These are phyloP conservation scores for Ophiostoma fasciatum DNA, from an alignment of 2,329 filamentous ascomycete species.

Conservation along the genomic window DNA sequence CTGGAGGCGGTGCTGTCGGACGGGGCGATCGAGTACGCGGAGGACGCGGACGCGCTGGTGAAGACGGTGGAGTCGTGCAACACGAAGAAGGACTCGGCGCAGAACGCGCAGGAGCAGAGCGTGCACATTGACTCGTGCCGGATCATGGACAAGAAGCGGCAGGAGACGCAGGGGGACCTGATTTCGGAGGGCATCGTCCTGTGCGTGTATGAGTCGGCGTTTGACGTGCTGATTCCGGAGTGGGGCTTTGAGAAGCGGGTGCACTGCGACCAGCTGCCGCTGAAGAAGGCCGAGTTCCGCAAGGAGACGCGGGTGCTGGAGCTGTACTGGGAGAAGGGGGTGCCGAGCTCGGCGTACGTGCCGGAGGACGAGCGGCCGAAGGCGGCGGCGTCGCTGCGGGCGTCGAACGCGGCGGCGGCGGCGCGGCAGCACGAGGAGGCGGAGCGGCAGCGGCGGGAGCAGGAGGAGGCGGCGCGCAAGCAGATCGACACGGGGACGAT, in stretches of 20 bases:
- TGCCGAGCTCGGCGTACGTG: slow-evolving; percentile 88
- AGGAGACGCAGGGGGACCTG: slow-evolving; percentile 76
- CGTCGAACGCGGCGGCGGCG: slow-evolving; percentile 60
- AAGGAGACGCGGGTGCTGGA: slow-evolving; percentile 91
- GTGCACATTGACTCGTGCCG: slow-evolving; percentile 97
- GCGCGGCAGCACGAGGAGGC: slow-evolving; percentile 71
- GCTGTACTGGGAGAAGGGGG: slow-evolving; percentile 99
- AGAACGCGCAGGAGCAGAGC: slow-evolving; percentile 95
- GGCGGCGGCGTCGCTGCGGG: slow-evolving; percentile 57
- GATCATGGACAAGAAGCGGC: slow-evolving; percentile 81
- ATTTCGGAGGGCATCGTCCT: slow-evolving; percentile 93
- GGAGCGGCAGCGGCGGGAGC: slow-evolving; percentile 67
- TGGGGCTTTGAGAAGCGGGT: slow-evolving; percentile 99
- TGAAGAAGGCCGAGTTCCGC: slow-evolving; percentile 98
- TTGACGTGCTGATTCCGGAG: slow-evolving; percentile 94
- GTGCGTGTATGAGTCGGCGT: slow-evolving; percentile 96
- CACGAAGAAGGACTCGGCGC: slow-evolving; percentile 96
- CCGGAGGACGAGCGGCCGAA: slow-evolving; percentile 94
- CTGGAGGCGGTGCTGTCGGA: slow-evolving; percentile 75
- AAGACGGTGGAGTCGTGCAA: slow-evolving; percentile 96
- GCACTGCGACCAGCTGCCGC: slow-evolving; percentile 90
- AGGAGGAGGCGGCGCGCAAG: slow-evolving; percentile 80
- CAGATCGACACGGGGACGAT: slow-evolving; percentile 92
- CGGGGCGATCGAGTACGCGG: slow-evolving; percentile 67
- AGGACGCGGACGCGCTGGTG: slow-evolving; percentile 73